These are phyloP conservation scores for Torulaspora delbrueckii DNA, from an alignment of 805 yeast species.

Conservation along the genomic window DNA sequence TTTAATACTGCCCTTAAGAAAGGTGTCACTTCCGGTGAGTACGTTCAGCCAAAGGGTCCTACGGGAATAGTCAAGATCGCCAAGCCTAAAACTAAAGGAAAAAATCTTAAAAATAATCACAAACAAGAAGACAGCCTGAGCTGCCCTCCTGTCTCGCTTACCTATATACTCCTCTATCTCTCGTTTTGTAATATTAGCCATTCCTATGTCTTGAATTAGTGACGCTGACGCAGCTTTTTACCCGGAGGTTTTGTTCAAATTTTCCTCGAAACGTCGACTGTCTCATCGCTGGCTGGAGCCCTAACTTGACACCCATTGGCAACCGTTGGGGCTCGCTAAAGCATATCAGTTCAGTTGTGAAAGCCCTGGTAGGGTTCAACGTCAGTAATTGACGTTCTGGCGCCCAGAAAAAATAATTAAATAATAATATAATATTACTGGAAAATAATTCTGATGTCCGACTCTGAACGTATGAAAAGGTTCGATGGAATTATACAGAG, in stretches of 20 bases:
- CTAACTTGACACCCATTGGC: not conserved
- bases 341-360: not conserved
- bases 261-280: not conserved
- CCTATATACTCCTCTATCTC: not conserved
- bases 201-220: not conserved
- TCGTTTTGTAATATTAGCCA: not conserved
- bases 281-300: not conserved
- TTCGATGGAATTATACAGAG: slow-evolving; percentile 23
- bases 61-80: slow-evolving; percentile 29
- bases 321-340: not conserved
- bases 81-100: not conserved
- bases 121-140: slow-evolving; percentile 7
- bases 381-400: slow-evolving; percentile 1
- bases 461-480: slow-evolving; percentile 23
- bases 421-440: not conserved
- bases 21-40: slow-evolving; percentile 74
- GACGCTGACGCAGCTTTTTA: slow-evolving; percentile 1
- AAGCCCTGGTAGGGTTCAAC: not conserved
- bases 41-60: slow-evolving; percentile 83
- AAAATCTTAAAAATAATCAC: not conserved
- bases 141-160: not conserved
- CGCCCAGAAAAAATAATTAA: slow-evolving; percentile 1
- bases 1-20: slow-evolving; percentile 67
- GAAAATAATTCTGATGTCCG: slow-evolving; percentile 9
- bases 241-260: not conserved